Conservation (phyloP, 163 green algal genomes). For the Chloroidium sp. region DNA sequence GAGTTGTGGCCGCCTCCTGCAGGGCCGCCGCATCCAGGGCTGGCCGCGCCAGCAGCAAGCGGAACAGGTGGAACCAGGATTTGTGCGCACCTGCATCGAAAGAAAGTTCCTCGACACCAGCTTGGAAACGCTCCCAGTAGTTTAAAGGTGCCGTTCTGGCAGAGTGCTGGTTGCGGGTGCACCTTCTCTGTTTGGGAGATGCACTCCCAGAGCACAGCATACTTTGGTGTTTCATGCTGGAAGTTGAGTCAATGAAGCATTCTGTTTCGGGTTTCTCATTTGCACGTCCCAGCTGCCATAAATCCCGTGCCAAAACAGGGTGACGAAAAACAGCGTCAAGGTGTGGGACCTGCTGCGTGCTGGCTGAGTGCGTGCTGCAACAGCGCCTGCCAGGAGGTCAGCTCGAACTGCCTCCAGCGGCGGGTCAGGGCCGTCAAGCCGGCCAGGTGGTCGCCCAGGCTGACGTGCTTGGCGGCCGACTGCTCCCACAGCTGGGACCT, state of each 20-base stretch:
- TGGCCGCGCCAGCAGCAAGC: slow-evolving; percentile 36
- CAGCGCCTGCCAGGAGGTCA: slow-evolving; percentile 68
- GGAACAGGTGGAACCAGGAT: slow-evolving; percentile 82
- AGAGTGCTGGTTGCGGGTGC: too few relatives aligned
- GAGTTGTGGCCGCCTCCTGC: slow-evolving; percentile 19
- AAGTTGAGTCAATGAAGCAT: too few relatives aligned
- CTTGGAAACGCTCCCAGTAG: too few relatives aligned
- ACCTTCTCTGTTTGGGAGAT: too few relatives aligned
- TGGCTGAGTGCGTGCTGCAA: slow-evolving; percentile 23
- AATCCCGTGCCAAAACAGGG: too few relatives aligned
- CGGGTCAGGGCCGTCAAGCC: slow-evolving; percentile 59
- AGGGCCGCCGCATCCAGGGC: neutral
- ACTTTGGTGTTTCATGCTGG: too few relatives aligned
- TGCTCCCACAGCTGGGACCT: slow-evolving; percentile 88
- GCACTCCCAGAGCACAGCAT: too few relatives aligned
- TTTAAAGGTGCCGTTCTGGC: too few relatives aligned
- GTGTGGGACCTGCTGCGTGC: slow-evolving; percentile 8
- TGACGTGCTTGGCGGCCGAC: slow-evolving; percentile 79
- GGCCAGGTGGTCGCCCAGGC: slow-evolving; percentile 61
- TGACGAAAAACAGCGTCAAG: neutral
- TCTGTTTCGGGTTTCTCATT: too few relatives aligned
- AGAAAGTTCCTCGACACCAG: neutral
- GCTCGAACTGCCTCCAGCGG: slow-evolving; percentile 86
- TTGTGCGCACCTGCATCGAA: slow-evolving; percentile 26
- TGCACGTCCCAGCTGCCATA: too few relatives aligned